Evolutionary conservation across 2,329 filamentous ascomycete genomes (phyloP), one percentile per base, ranked within the genome.

Genomic region (Laburnicola sp.): DNA sequence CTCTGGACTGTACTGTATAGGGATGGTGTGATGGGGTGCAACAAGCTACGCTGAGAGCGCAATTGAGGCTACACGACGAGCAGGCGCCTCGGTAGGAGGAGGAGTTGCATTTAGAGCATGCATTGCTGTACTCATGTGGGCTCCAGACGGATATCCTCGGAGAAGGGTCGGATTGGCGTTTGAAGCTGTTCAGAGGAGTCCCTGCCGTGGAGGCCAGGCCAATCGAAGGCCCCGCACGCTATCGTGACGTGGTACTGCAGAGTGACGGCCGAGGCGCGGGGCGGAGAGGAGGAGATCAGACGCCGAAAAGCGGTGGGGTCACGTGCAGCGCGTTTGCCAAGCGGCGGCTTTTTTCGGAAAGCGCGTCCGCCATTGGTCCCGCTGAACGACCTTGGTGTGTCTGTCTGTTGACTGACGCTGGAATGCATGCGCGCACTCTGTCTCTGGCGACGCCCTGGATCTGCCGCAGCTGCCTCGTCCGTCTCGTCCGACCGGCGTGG

Each of bases 401-500:
- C n/a, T 16, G 9, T 26, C 9, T 32, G 39, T 31, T 41, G 32
- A 41, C 27, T 36, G 25, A 43, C 42, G 32, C 52, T 45, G 44
- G 51, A 39, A 79, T 79, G 77, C n/a, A n/a, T n/a, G n/a, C n/a
- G n/a, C n/a, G n/a, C n/a, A n/a, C n/a, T n/a, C n/a, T n/a, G n/a
- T n/a, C n/a, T n/a, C 63, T 72, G 45, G 63, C 63, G 50, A 59
- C 63, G 28, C 65, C 70, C 27, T 78, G 76, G 75, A 68, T 76
- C 68, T 81, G 78, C 63, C 74, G 75, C 65, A 72, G 68, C 68
- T 79, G 77, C 65, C 64, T 80, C 47, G 67, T 66, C 54, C 73
- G 73, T 48, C 64, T 73, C 53, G 55, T 64, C 56, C 70, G 70
- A 53, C 65, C 71, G 44, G 47, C 68, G 45, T 48, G 60, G 45